Evolutionary conservation across 257 asterid species (phyloP), one percentile per base, ranked within the genome.

Genomic region (Voacanga thouarsii): DNA sequence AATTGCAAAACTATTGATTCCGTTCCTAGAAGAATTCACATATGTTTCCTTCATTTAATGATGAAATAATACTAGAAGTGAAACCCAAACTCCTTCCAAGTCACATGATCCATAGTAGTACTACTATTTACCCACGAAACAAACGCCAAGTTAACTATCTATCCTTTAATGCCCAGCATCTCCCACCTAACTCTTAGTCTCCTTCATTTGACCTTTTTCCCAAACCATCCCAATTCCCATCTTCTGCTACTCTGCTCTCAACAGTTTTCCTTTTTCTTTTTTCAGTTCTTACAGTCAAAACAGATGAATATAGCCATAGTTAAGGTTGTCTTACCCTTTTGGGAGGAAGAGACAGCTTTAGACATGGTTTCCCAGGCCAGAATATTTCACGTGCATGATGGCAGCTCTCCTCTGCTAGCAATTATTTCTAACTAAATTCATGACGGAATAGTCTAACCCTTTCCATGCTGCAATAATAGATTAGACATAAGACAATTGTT

Each of bases 31-130:
- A 61, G 74, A 60, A 68, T 18, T 65, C 83, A 33, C 37, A 79
- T 59, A 82, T 78, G 82, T 53, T 75, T 39, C 19, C 19, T n/a
- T 75, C 80, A 83, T 33, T 81, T 76, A 71, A 79, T 66, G 75
- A 56, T 49, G 28, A 45, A 24, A 73, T 45, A 19, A 51, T 44
- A 8, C 9, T 44, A 33, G 37, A 33, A 33, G 37, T 2, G 37
- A 33, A 33, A 2, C 37, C 26, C 51, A 30, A 39, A 43, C 49
- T 24, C 71, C 67, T 77, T 2, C 37, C 37, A 33, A 33, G 37
- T 33, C 83, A 75, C 86, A 81, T 70, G 82, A 74, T 81, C 73
- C 76, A 30, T 49, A 33, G 2, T 33, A 33, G 37, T 33, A 33
- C 37, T 33, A 74, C 77, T 72, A 77, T 65, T 71, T 53, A 33